These are phyloP conservation scores for Aspergillus olivimuriae DNA, from an alignment of 495 filamentous ascomycete genomes.

Conservation along the genomic window DNA sequence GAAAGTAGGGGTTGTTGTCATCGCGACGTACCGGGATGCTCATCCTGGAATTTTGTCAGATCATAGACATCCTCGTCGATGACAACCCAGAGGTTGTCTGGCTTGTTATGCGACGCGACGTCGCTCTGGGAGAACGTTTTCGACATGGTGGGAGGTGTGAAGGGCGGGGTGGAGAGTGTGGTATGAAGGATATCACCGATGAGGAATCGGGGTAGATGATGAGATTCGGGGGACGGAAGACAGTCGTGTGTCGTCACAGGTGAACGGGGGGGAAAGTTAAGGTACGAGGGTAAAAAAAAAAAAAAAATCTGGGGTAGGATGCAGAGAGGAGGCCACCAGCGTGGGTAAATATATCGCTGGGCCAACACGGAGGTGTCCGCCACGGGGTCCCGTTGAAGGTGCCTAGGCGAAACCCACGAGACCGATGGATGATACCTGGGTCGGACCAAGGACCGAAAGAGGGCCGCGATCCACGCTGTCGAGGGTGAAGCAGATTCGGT, in stretches of 20 bases:
- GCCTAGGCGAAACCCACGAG: not conserved
- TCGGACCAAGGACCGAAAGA: slow-evolving; percentile 7
- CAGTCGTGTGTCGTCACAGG: too few species aligned
- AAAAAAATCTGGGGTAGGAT: not conserved
- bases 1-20: too few species aligned
- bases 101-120: slow-evolving; percentile 84
- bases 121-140: slow-evolving; percentile 78
- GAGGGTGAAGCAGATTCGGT: too few species aligned
- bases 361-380: not conserved
- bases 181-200: too few species aligned
- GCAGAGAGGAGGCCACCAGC: too few species aligned
- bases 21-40: slow-evolving; percentile 84
- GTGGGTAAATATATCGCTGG: slow-evolving; percentile 1
- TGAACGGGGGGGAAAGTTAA: not conserved
- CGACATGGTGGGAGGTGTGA: slow-evolving; percentile 56
- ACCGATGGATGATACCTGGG: slow-evolving; percentile 2
- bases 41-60: slow-evolving; percentile 86
- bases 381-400: not conserved
- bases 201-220: too few species aligned
- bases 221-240: too few species aligned
- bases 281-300: not conserved
- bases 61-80: slow-evolving; percentile 97
- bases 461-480: not conserved
- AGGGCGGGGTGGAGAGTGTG: too few species aligned
- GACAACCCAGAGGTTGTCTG: slow-evolving; percentile 79